Conservation (phyloP, 139 green algal species). For the Ettlia oleoabundans region DNA sequence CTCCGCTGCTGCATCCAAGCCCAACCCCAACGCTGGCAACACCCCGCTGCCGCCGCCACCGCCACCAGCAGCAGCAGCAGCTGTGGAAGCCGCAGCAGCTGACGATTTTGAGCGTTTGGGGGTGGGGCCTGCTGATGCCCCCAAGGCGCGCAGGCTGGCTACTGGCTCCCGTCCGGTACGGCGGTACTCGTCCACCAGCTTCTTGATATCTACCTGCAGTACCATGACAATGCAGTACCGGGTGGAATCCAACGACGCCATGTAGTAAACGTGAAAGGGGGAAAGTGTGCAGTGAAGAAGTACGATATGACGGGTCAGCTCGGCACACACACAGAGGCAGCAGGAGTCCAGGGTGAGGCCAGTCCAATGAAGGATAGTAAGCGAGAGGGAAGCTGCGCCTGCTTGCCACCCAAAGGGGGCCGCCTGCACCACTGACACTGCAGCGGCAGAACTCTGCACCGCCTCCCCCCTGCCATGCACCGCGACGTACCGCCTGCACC, state of each 20-base stretch:
- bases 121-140: background rate
- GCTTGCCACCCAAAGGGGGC: too few relatives aligned
- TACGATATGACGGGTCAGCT: too few relatives aligned
- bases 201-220: conserved; percentile 21
- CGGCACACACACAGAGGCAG: too few relatives aligned
- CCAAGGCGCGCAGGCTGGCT: too few relatives aligned
- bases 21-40: too few relatives aligned
- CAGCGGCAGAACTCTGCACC: too few relatives aligned
- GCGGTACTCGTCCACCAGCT: conserved; percentile 40
- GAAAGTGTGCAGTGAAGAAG: background rate
- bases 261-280: background rate
- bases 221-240: background rate
- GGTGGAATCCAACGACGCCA: background rate
- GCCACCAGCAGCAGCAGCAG: background rate
- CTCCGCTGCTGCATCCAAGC: background rate
- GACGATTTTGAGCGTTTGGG: background rate
- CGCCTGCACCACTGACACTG: too few relatives aligned
- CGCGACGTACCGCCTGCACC: too few relatives aligned
- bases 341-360: too few relatives aligned
- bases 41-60: background rate
- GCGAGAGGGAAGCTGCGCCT: too few relatives aligned
- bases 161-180: background rate
- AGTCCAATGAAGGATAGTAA: too few relatives aligned
- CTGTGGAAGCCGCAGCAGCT: background rate
- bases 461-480: too few relatives aligned